These are phyloP conservation scores for Phytophthora parvispora DNA, from an alignment of 352 stramenopile species.

Conservation along the genomic window DNA sequence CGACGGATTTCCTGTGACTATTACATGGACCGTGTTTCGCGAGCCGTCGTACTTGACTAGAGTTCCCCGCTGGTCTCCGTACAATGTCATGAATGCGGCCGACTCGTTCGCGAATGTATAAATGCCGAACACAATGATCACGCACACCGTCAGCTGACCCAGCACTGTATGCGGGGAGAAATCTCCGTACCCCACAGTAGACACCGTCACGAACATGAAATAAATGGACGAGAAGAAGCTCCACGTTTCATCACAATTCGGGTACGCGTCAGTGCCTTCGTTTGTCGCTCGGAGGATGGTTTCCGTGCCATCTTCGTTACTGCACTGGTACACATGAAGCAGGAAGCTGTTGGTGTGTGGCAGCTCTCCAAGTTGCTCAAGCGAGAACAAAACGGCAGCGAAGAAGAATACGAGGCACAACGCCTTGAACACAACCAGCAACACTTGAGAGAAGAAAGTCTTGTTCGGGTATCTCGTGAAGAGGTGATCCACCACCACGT, in stretches of 20 bases:
- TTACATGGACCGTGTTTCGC: conserved; percentile 81
- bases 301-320: conserved; percentile 50
- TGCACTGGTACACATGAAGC: conserved; percentile 90
- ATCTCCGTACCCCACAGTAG: conserved; percentile 89
- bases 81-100: conserved; percentile 80
- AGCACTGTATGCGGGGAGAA: conserved; percentile 89
- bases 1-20: conserved; percentile 88
- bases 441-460: conserved; percentile 82
- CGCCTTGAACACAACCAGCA: conserved; percentile 84
- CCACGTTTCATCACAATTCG: conserved; percentile 82
- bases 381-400: conserved; percentile 83
- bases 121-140: conserved; percentile 90
- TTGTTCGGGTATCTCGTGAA: conserved; percentile 83
- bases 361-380: conserved; percentile 87
- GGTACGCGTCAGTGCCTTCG: conserved; percentile 55
- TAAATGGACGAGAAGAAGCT: conserved; percentile 92
- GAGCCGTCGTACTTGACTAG: conserved; percentile 70
- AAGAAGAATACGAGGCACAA: conserved; percentile 87
- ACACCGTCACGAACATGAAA: conserved; percentile 93
- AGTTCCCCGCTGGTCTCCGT: conserved; percentile 70
- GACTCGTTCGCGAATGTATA: conserved; percentile 91
- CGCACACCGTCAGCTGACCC: conserved; percentile 78
- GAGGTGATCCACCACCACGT: conserved; percentile 81
- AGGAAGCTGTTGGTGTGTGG: conserved; percentile 86
- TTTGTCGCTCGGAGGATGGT: conserved; percentile 65